Percentiles rank a stretch among this genome's conserved stretches.
phyloP scores from a whole-genome alignment of 805 yeast genomes.

The Saturnispora saitoi region DNA sequence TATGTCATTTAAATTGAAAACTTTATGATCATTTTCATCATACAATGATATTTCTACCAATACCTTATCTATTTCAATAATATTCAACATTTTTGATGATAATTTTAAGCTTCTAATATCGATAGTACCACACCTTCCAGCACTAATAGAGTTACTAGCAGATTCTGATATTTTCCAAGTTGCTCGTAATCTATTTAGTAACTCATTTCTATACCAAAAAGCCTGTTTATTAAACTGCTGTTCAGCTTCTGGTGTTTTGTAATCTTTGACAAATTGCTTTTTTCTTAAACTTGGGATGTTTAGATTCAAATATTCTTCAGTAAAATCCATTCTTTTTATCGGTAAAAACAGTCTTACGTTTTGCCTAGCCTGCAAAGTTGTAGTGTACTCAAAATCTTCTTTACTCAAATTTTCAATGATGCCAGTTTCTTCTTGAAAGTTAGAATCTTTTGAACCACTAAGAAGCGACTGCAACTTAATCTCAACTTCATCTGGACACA shows the following conservation, averaged over 20 bases:
- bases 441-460: conserved; percentile 16
- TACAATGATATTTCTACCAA: conserved; percentile 32
- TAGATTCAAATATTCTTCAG: conserved; percentile 34
- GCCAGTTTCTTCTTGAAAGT: conserved; percentile 21
- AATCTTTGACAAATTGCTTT: conserved; percentile 60
- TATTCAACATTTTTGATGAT: conserved; percentile 49
- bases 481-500: conserved; percentile 53
- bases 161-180: conserved; percentile 43
- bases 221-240: conserved; percentile 46
- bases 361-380: conserved; percentile 20
- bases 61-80: conserved; percentile 42
- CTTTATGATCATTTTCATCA: conserved; percentile 9
- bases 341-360: conserved; percentile 61
- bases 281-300: conserved; percentile 65
- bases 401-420: conserved; percentile 12
- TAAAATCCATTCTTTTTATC: conserved; percentile 42
- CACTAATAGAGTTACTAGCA: conserved; percentile 22
- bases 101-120: conserved; percentile 62
- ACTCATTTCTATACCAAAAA: conserved; percentile 74
- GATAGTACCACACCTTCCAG: conserved; percentile 43
- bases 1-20: conserved; percentile 24
- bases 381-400: conserved; percentile 13
- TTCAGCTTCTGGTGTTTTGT: conserved; percentile 46
- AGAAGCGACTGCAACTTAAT: conserved; percentile 23
- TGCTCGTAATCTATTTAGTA: conserved; percentile 54